These are phyloP conservation scores for Zizania palustris DNA, from an alignment of 202 grass and related monocot genomes.

Conservation along the genomic window DNA sequence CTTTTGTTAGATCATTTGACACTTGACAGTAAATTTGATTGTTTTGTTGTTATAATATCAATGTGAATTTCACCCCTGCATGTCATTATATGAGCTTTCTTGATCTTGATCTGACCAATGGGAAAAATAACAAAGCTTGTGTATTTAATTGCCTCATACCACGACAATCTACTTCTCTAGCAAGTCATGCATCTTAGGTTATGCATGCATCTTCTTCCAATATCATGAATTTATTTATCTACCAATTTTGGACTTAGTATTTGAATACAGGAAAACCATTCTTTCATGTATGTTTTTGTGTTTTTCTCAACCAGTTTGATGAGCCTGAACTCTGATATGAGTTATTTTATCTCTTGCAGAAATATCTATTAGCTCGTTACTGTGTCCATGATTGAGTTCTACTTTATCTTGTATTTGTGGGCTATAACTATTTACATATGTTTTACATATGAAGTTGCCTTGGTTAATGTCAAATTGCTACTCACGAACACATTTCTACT, in stretches of 20 bases:
- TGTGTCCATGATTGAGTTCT: not conserved
- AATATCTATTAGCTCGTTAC: not conserved
- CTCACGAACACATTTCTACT: not conserved
- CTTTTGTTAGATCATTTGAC: conserved; percentile 22
- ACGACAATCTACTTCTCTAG: not conserved
- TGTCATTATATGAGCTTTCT: no score
- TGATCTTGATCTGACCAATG: no score
- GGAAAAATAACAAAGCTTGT: no score
- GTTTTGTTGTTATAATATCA: conserved; percentile 20
- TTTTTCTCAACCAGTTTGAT: not conserved
- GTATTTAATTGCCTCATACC: conserved; percentile 1
- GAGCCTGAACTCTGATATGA: not conserved
- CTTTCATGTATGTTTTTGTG: not conserved
- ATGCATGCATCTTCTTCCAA: conserved; percentile 5
- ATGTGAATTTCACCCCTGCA: conserved; percentile 37
- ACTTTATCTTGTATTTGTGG: not conserved
- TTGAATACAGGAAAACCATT: not conserved
- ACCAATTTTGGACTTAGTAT: conserved; percentile 16
- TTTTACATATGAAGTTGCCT: conserved; percentile 18
- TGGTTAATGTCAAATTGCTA: not conserved
- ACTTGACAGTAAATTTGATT: conserved; percentile 20
- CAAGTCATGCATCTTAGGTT: not conserved
- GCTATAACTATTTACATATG: not conserved
- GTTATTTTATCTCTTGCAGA: not conserved
- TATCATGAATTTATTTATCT: conserved; percentile 3